These are phyloP conservation scores for Arthroderma uncinatum DNA, from an alignment of 2,329 filamentous ascomycete genomes.

Conservation along the genomic window DNA sequence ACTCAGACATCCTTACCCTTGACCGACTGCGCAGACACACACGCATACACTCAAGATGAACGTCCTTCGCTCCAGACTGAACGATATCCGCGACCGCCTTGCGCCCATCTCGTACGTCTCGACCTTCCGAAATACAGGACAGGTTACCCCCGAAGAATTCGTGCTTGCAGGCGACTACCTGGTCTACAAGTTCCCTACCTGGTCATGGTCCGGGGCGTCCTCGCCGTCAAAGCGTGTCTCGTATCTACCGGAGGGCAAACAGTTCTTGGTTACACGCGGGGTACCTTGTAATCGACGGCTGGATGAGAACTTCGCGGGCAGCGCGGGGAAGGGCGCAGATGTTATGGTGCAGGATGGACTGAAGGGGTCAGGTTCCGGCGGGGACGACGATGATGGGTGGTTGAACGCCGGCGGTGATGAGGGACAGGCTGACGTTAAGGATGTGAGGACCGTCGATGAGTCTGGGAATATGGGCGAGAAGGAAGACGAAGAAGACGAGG, in stretches of 20 bases:
- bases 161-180: constrained; percentile 91
- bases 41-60: constrained; percentile 50
- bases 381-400: constrained; percentile 58
- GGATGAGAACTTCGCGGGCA: constrained; percentile 84
- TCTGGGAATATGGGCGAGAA: constrained; percentile 72
- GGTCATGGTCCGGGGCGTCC: constrained; percentile 89
- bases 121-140: constrained; percentile 83
- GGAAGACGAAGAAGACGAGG: constrained; percentile 59
- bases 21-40: not conserved
- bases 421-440: constrained; percentile 59
- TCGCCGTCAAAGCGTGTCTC: constrained; percentile 64
- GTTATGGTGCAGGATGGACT: constrained; percentile 73
- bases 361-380: constrained; percentile 36
- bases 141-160: constrained; percentile 97
- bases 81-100: constrained; percentile 82
- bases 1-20: no score
- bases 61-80: constrained; percentile 82
- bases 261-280: constrained; percentile 88
- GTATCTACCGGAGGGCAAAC: constrained; percentile 79
- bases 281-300: constrained; percentile 87
- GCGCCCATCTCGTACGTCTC: constrained; percentile 82
- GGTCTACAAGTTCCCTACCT: constrained; percentile 97
- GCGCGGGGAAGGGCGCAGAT: constrained; percentile 67
- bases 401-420: constrained; percentile 76
- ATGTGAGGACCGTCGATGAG: constrained; percentile 82